phyloP scores from a whole-genome alignment of 2,329 filamentous ascomycete genomes.

The Byssothecium circinans region DNA sequence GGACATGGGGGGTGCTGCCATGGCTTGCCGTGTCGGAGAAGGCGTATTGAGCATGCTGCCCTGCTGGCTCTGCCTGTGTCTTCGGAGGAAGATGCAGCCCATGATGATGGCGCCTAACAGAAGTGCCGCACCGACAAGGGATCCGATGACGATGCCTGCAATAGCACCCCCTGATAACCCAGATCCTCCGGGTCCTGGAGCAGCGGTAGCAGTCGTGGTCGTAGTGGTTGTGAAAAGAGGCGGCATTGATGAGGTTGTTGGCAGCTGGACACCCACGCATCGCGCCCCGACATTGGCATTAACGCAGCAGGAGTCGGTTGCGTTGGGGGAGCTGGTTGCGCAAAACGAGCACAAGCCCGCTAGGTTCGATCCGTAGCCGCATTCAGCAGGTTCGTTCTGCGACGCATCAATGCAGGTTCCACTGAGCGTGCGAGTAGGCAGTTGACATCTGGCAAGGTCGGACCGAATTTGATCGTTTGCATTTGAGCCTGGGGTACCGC shows the following conservation, averaged over 20 bases:
- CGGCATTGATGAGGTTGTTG: slow-evolving; percentile 65
- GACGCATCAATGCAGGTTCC: slow-evolving; percentile 73
- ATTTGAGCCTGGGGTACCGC: slow-evolving; percentile 65
- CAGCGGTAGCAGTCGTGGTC: slow-evolving; percentile 31
- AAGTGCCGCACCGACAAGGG: slow-evolving; percentile 69
- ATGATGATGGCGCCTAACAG: slow-evolving; percentile 65
- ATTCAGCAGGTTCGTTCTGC: slow-evolving; percentile 81
- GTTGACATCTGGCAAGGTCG: slow-evolving; percentile 86
- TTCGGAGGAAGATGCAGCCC: slow-evolving; percentile 61
- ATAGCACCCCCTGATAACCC: slow-evolving; percentile 81
- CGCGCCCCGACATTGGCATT: slow-evolving; percentile 72
- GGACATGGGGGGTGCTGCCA: slow-evolving; percentile 41
- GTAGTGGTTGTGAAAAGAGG: slow-evolving; percentile 64
- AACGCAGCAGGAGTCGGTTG: slow-evolving; percentile 93
- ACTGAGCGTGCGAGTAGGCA: slow-evolving; percentile 78
- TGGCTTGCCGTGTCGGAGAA: slow-evolving; percentile 59
- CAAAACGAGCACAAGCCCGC: slow-evolving; percentile 87
- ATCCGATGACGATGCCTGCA: slow-evolving; percentile 86
- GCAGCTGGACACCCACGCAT: slow-evolving; percentile 77
- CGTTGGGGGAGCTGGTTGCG: slow-evolving; percentile 77
- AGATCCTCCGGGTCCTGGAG: slow-evolving; percentile 34
- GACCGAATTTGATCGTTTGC: slow-evolving; percentile 79
- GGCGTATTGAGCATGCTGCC: slow-evolving; percentile 89
- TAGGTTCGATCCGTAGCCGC: slow-evolving; percentile 74
- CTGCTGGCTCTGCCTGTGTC: slow-evolving; percentile 60